Percentiles rank a stretch among this genome's conserved stretches.
phyloP scores from a whole-genome alignment of 1,284 basidiomycete genomes.

The Xerocomus minutiporus region DNA sequence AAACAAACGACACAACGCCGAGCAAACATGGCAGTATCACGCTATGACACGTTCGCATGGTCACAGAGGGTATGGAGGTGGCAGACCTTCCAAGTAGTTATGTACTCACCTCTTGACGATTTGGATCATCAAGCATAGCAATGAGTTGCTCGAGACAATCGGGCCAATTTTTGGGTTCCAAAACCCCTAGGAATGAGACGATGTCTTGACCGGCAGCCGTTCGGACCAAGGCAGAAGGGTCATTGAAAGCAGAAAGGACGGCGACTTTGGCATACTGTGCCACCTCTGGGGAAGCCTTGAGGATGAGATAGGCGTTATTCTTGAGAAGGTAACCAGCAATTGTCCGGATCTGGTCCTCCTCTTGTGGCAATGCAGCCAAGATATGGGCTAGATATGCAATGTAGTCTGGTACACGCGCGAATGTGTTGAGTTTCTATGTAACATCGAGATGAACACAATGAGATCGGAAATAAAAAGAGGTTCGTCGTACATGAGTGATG shows the following conservation, averaged over 20 bases:
- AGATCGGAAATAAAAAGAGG: conserved; percentile 19
- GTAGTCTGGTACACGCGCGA: conserved; percentile 89
- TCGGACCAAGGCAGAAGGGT: conserved; percentile 79
- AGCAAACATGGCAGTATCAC: neutral
- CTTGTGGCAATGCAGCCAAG: conserved; percentile 73
- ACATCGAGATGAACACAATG: conserved; percentile 22
- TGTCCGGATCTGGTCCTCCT: conserved; percentile 88
- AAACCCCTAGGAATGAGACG: conserved; percentile 77
- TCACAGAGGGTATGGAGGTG: neutral
- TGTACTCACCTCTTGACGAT: conserved; percentile 76
- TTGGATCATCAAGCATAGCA: conserved; percentile 70
- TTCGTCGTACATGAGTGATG: conserved; percentile 67
- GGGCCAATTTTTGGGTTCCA: conserved; percentile 89
- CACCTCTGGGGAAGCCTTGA: conserved; percentile 62
- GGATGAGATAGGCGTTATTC: conserved; percentile 81
- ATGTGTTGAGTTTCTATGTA: conserved; percentile 79
- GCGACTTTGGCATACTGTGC: conserved; percentile 78
- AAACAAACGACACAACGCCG: conserved; percentile 11
- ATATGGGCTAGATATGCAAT: conserved; percentile 96
- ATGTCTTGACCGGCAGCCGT: conserved; percentile 90
- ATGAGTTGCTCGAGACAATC: conserved; percentile 85
- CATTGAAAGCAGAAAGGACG: conserved; percentile 77
- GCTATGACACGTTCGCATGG: conserved; percentile 1
- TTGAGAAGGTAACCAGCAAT: conserved; percentile 97
- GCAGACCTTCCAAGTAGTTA: neutral